These are phyloP conservation scores for Fusarium dimerum DNA, from an alignment of 2,329 filamentous ascomycete species.

Conservation along the genomic window DNA sequence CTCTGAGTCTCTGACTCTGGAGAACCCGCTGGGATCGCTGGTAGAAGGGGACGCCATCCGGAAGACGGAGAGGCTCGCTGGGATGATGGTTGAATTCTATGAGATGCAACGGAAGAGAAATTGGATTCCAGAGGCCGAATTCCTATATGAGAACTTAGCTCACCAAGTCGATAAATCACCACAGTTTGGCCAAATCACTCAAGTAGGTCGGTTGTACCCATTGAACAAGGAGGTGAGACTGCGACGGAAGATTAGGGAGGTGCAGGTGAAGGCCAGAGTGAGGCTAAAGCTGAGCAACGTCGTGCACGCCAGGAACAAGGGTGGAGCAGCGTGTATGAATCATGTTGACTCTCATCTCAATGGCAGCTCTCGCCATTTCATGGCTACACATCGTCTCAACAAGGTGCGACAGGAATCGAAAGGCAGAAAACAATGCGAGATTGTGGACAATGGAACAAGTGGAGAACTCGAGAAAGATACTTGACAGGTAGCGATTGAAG, in stretches of 20 bases:
- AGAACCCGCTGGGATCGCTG: slow-evolving; percentile 8
- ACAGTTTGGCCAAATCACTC: slow-evolving; percentile 26
- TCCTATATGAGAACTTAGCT: slow-evolving; percentile 34
- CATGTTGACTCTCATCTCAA: slow-evolving; percentile 27
- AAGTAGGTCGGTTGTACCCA: too few species aligned
- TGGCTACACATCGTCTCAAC: slow-evolving; percentile 21
- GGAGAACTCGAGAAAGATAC: slow-evolving; percentile 1
- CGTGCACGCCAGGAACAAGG: slow-evolving; percentile 21
- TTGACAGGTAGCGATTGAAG: slow-evolving; percentile 1
- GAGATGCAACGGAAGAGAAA: slow-evolving; percentile 18
- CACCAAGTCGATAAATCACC: slow-evolving; percentile 26
- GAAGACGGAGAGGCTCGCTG: slow-evolving; percentile 8
- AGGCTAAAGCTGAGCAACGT: slow-evolving; percentile 15
- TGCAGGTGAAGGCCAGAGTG: too few species aligned
- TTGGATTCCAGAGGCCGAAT: too few species aligned
- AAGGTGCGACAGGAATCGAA: slow-evolving; percentile 15
- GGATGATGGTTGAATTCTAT: slow-evolving; percentile 18
- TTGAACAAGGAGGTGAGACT: too few species aligned
- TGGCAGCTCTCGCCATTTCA: slow-evolving; percentile 13
- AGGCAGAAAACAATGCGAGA: background rate
- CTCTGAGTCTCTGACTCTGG: slow-evolving; percentile 6
- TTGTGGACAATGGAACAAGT: background rate
- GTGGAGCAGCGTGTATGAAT: slow-evolving; percentile 21
- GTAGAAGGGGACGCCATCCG: slow-evolving; percentile 18
- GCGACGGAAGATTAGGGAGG: slow-evolving; percentile 12